Evolutionary conservation across 129 eudicot species (phyloP).

Genomic region (Rutidosis leptorrhynchoides): DNA sequence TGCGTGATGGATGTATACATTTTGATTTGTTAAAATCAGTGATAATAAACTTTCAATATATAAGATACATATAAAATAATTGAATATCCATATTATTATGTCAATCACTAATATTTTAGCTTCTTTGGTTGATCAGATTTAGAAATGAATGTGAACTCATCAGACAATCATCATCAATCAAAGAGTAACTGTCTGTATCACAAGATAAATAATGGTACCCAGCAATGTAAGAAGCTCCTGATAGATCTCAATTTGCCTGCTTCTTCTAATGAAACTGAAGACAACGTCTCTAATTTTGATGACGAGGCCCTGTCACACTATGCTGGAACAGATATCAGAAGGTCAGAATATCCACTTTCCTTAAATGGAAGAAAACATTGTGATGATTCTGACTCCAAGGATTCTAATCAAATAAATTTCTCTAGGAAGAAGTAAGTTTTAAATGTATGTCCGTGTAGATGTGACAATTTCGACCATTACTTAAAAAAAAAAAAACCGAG

Average conservation of each 20-base stretch:
- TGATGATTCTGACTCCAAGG: slow-evolving; percentile 28
- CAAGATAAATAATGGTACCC: slow-evolving; percentile 27
- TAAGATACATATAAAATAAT: too few species aligned
- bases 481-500: too few species aligned
- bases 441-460: neutral
- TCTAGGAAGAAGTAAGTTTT: slow-evolving; percentile 37
- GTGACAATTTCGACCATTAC: neutral
- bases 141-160: slow-evolving; percentile 36
- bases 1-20: too few species aligned
- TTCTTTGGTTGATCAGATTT: slow-evolving; percentile 16
- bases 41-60: too few species aligned
- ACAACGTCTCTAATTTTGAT: slow-evolving; percentile 23
- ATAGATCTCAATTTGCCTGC: slow-evolving; percentile 42
- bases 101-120: neutral
- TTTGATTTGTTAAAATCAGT: too few species aligned
- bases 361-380: slow-evolving; percentile 20
- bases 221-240: slow-evolving; percentile 26
- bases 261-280: slow-evolving; percentile 35
- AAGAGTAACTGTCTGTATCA: slow-evolving; percentile 28
- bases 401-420: slow-evolving; percentile 30
- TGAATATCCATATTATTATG: too few species aligned
- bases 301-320: slow-evolving; percentile 36
- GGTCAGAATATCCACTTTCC: slow-evolving; percentile 23
- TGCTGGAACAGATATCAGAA: slow-evolving; percentile 26
- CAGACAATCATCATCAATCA: slow-evolving; percentile 30